Evolutionary conservation across 78 protist genomes (phyloP).

Genomic region (Guillardia theta): DNA sequence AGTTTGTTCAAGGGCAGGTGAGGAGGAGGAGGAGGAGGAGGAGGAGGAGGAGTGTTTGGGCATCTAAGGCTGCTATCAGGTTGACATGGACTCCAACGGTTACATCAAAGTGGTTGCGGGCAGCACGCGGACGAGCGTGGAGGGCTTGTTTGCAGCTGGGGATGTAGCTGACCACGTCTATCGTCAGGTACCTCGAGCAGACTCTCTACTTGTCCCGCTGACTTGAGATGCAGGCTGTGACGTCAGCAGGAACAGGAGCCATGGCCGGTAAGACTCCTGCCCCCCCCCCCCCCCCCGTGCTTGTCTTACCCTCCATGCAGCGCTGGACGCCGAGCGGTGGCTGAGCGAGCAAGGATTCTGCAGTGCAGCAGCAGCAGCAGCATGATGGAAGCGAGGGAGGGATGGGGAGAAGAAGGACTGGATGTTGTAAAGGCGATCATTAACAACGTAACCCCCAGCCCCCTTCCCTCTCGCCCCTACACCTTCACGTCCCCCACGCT

Average conservation of each 20-base stretch:
- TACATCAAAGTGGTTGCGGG: not conserved
- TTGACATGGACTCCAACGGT: not conserved
- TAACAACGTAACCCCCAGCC: too few relatives aligned
- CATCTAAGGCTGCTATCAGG: not conserved
- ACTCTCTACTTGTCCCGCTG: not conserved
- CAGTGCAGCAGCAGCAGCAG: too few relatives aligned
- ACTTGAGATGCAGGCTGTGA: not conserved
- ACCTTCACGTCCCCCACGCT: too few relatives aligned
- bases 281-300: not conserved
- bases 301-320: not conserved
- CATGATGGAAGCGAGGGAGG: too few relatives aligned
- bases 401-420: too few relatives aligned
- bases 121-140: not conserved
- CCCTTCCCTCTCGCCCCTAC: too few relatives aligned
- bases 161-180: conserved; percentile 44
- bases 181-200: too few relatives aligned
- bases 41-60: not conserved
- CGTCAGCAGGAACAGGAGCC: not conserved
- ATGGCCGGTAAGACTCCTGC: not conserved
- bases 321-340: conserved; percentile 54
- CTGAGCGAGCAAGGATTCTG: conserved; percentile 31
- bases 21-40: not conserved
- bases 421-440: too few relatives aligned
- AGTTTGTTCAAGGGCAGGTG: not conserved
- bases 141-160: conserved; percentile 41